phyloP scores from a whole-genome alignment of 768 basidiomycete species.

The Cyclocybe cylindracea region DNA sequence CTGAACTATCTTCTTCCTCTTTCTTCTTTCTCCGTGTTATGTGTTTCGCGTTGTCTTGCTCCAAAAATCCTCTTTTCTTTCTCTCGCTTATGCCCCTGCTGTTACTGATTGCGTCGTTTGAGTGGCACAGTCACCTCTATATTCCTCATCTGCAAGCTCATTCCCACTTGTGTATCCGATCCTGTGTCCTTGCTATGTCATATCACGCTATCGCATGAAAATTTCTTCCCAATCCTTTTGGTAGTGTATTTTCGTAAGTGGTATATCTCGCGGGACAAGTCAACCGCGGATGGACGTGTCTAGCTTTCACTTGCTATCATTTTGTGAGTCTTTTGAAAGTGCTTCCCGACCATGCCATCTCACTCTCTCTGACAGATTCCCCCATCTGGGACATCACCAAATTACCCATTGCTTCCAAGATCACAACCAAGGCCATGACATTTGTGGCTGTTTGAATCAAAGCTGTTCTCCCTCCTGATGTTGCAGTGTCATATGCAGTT shows the following conservation, averaged over 20 bases:
- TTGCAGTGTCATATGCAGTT: too few relatives aligned
- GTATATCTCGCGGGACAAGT: too few relatives aligned
- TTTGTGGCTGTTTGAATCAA: too few relatives aligned
- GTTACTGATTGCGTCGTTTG: slow-evolving; percentile 11
- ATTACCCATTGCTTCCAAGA: too few relatives aligned
- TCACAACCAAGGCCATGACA: too few relatives aligned
- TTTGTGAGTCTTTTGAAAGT: too few relatives aligned
- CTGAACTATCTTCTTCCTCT: slow-evolving; percentile 4
- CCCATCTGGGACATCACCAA: too few relatives aligned
- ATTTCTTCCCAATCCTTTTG: slow-evolving; percentile 1
- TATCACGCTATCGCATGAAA: slow-evolving; percentile 21
- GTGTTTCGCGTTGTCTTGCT: slow-evolving; percentile 19
- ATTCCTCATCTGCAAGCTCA: slow-evolving; percentile 11
- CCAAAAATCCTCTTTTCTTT: slow-evolving; percentile 13
- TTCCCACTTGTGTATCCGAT: slow-evolving; percentile 9
- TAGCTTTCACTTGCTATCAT: too few relatives aligned
- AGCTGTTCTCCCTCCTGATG: too few relatives aligned
- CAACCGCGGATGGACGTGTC: too few relatives aligned
- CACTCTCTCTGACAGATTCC: too few relatives aligned
- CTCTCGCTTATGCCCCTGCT: background rate
- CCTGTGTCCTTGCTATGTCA: slow-evolving; percentile 19
- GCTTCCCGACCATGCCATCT: too few relatives aligned
- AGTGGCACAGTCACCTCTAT: slow-evolving; percentile 9
- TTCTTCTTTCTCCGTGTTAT: slow-evolving; percentile 1
- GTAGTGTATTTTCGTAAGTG: background rate